phyloP scores from a whole-genome alignment of 768 basidiomycete species.

The Butyriboletus loyo region DNA sequence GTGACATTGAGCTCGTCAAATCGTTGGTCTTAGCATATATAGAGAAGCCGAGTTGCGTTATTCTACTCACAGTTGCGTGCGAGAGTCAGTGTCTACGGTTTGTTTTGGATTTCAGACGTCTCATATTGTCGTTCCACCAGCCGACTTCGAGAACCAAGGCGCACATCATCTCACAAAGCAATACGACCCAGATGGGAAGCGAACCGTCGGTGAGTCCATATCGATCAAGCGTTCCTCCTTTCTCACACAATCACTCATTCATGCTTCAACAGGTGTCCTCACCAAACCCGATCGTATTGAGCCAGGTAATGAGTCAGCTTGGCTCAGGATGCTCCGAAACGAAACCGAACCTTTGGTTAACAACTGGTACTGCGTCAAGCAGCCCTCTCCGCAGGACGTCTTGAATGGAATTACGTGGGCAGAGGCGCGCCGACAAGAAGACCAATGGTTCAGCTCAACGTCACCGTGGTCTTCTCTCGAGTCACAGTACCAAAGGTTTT shows the following conservation, averaged over 20 bases:
- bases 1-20: conserved; percentile 62
- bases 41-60: conserved; percentile 62
- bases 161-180: conserved; percentile 63
- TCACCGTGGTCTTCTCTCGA: conserved; percentile 58
- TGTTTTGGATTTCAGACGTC: conserved; percentile 28
- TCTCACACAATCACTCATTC: background rate
- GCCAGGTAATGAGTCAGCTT: conserved; percentile 29
- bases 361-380: conserved; percentile 41
- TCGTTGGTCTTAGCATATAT: conserved; percentile 59
- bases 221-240: conserved; percentile 51
- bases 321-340: conserved; percentile 57
- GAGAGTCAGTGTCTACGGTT: conserved; percentile 19
- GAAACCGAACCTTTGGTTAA: conserved; percentile 37
- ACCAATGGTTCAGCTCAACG: conserved; percentile 51
- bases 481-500: conserved; percentile 43
- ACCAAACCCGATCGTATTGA: conserved; percentile 68
- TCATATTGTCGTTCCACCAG: conserved; percentile 43
- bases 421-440: conserved; percentile 55
- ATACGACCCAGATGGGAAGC: conserved; percentile 57
- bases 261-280: conserved; percentile 29
- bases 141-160: conserved; percentile 78
- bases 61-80: conserved; percentile 60
- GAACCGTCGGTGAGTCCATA: conserved; percentile 60
- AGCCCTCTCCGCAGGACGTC: conserved; percentile 31
- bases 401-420: conserved; percentile 43